These are phyloP conservation scores for Martensiomyces pterosporus DNA, from an alignment of 192 early-diverging fungal species.

Conservation along the genomic window DNA sequence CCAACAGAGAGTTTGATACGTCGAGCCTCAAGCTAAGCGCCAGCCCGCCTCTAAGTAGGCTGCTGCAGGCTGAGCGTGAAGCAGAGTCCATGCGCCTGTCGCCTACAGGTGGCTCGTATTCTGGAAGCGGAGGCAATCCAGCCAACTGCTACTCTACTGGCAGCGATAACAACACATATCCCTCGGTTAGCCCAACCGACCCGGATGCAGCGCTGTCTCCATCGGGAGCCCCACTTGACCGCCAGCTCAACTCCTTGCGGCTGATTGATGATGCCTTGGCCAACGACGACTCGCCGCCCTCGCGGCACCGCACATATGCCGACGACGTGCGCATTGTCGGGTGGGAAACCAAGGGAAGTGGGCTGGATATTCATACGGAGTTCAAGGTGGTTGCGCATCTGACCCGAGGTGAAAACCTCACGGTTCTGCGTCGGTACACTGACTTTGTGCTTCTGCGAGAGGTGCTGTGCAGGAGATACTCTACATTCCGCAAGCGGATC, in stretches of 20 bases:
- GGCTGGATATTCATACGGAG: slow-evolving; percentile 46
- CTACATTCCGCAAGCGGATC: slow-evolving; percentile 37
- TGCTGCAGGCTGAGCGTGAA: slow-evolving; percentile 38
- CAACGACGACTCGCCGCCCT: neutral
- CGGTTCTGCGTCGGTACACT: slow-evolving; percentile 45
- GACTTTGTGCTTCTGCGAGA: slow-evolving; percentile 42
- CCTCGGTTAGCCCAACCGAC: neutral
- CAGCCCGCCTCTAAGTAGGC: slow-evolving; percentile 29
- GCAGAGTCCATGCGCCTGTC: neutral
- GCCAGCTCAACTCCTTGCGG: slow-evolving; percentile 12
- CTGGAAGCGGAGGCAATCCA: too few relatives aligned
- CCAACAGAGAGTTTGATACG: neutral
- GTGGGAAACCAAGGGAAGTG: slow-evolving; percentile 40
- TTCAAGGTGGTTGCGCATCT: slow-evolving; percentile 43
- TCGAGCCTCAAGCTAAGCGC: slow-evolving; percentile 4
- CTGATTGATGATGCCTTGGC: slow-evolving; percentile 8
- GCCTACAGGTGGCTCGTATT: too few relatives aligned
- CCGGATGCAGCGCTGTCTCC: slow-evolving; percentile 6
- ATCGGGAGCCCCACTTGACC: slow-evolving; percentile 3
- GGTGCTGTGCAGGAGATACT: slow-evolving; percentile 32
- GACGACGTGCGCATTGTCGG: slow-evolving; percentile 49
- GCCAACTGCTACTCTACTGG: too few relatives aligned
- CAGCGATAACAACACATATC: too few relatives aligned
- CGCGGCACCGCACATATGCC: slow-evolving; percentile 14
- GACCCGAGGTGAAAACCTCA: slow-evolving; percentile 28